Evolutionary conservation across 2,329 filamentous ascomycete genomes (phyloP), one percentile per base, ranked within the genome.

Genomic region (Cladophialophora exuberans): DNA sequence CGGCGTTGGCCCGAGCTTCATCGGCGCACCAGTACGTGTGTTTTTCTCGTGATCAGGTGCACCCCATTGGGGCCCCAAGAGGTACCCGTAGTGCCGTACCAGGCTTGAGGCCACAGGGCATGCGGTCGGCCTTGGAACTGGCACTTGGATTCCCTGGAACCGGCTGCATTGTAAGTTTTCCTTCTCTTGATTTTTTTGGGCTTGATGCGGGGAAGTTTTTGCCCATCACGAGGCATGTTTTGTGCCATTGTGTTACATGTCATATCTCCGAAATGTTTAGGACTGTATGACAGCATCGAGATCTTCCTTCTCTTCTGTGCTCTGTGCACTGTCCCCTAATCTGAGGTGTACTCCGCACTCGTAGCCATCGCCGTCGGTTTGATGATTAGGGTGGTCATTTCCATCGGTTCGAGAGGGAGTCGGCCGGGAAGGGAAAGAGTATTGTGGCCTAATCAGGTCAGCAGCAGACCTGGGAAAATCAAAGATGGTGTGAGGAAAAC

Each of bases 401-500:
- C 11, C 31, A 20, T 2, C 7, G 44, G 20, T 13, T 33, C 48
- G 17, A 44, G 22, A 15, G 33, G 22, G 39, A n/a, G 48, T 30
- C 39, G 36, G 42, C 23, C 30, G 18, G 31, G 33, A 20, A 39
- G 18, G 28, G 23, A 36, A 33, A 52, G 39, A 42, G 46, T 25
- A 26, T 38, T 57, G 31, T 47, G 54, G 50, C 45, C 50, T 48
- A 20, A 26, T 35, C 28, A 42, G 51, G 48, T 36, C 50, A 25
- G 18, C 9, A 31, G 36, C 35, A 38, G 35, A 41, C 10, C 15
- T 22, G 18, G 48, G 36, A 45, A 48, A 47, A 50, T 22, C 38
- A 39, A 41, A 36, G 54, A 57, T 48, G 47, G 54, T 51, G 54
- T 52, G 54, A 26, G 35, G 10, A 42, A 53, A 52, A 49, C 23